Base-by-base conservation (phyloP, 805 yeast genomes). In the Helenozyma baotianmanensis region DNA sequence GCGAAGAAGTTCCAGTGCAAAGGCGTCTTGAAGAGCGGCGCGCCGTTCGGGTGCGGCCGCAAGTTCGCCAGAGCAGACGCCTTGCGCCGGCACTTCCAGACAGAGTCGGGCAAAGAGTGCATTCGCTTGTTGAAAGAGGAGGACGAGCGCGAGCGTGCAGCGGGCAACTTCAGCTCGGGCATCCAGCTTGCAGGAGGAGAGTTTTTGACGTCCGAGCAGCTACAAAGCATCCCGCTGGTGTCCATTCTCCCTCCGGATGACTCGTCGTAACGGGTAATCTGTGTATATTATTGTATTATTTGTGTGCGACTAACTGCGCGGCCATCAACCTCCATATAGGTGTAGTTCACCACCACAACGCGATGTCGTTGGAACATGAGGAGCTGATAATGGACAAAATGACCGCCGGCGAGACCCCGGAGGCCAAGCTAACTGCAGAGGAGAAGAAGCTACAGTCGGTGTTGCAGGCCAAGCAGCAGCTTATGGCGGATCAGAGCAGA, bases 1-100 rank as follows among this genome's bases (percentile, higher is more conserved):
- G 82, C 81, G 55, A 83, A 82, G 59, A 68, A 78, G 45, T 83
- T 70, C 50, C 81, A 79, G 45, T 83, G 94, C 55, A 73, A 72
- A 40, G 94, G 94, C 2, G 50, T 60, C 4, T 56, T 82, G 35
- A 70, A 73, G 39, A 73, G 74, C 48, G 82, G 48, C 2, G 45
- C 58, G n/a, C 62, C 62, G 8, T 66, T 64, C 36, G 72, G 72
- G 1, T 67, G 72, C 50, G 72, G 71, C 1, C 48, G 72, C 22
- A 58, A 63, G 36, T 67, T 67, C 51, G 72, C 72, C 6, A 50
- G 72, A 11, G 71, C 72, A 2, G 72, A 67, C 41, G 72, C 72
- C 9, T 50, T 67, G 29, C 48, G 72, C 19, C 43, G 72, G 25
- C 72, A 67, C 37, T 67, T 67, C 43, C 72, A 67, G 42, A 67